Percentiles rank a stretch among this genome's conserved stretches.
Evolutionary conservation across 805 yeast genomes (phyloP).

Genomic region (Metschnikowia sp.): DNA sequence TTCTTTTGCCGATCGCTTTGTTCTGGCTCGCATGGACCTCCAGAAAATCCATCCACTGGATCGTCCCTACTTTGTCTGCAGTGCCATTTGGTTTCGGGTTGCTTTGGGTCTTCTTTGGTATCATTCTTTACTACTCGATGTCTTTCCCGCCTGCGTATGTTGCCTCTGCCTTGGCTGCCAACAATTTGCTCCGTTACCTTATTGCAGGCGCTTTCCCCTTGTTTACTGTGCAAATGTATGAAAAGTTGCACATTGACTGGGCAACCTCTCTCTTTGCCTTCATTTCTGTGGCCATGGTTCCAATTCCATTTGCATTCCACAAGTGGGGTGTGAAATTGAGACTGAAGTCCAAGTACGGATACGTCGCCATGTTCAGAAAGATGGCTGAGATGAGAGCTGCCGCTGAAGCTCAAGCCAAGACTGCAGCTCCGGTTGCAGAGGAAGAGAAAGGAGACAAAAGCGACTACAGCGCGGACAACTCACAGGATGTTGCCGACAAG

Average conservation of each 20-base stretch:
- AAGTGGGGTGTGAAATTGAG: conserved; percentile 58
- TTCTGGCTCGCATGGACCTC: conserved; percentile 87
- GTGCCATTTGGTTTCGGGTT: conserved; percentile 75
- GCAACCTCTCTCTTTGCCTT: conserved; percentile 69
- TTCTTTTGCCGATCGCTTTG: conserved; percentile 61
- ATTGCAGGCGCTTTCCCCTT: conserved; percentile 80
- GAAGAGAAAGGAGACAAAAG: conserved; percentile 1
- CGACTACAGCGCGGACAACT: background rate
- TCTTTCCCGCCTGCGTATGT: conserved; percentile 71
- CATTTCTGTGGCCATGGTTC: conserved; percentile 64
- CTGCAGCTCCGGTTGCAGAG: background rate
- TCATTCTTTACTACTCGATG: conserved; percentile 65
- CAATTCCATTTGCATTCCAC: conserved; percentile 70
- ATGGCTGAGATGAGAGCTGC: conserved; percentile 23
- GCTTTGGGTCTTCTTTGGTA: conserved; percentile 66
- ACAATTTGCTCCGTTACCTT: conserved; percentile 71
- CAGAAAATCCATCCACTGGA: conserved; percentile 61
- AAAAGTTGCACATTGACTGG: conserved; percentile 70
- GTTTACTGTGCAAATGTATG: conserved; percentile 82
- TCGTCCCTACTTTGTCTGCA: conserved; percentile 74
- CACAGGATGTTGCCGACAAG: conserved; percentile 8
- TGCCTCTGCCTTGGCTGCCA: conserved; percentile 89
- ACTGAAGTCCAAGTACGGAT: conserved; percentile 55
- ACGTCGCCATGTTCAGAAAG: conserved; percentile 39
- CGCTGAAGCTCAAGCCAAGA: conserved; percentile 9